Evolutionary conservation across 1,139 yeast genomes (phyloP), one percentile per base, ranked within the genome.

Genomic region (Insectozyma bohioensis): DNA sequence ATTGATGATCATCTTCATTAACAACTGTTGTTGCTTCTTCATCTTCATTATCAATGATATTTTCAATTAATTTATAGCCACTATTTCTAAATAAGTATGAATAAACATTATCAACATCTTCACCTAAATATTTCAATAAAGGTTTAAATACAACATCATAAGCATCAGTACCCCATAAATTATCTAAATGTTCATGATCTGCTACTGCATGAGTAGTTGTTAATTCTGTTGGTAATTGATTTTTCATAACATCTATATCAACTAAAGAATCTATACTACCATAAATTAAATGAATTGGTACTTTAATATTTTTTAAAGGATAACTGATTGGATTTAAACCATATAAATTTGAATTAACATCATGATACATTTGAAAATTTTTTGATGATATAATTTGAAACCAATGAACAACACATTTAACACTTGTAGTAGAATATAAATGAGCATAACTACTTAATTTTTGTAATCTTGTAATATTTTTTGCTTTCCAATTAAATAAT

Each of bases 381-480:
- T 78, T 78, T n/a, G 85, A 70, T 28, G 85, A 68, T 42, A 90
- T 84, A 36, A 90, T 87, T 59, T 90, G 97, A 55, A 90, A 90
- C 97, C 97, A 90, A 59, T 90, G 97, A 21, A 88, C 97, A 30
- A 87, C 92, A 15, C 86, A 78, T 57, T 90, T 90, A 28, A 88
- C 97, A 4, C 94, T 81, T 0, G 97, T 87, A 16, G 95, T 85
- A 1, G 95, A 85, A 60, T 88, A 90, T 34, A 90, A 63, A 56
- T 90, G 96, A 15, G 86, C 78, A 56, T 85, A 90, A 23, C 87
- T 75, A 19, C 85, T 75, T 34, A 80, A 59, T 51, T 88, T 88
- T 56, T 88, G 96, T 31, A 77, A 62, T 42, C 73, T 68, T 19
- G 78, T 61, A 43, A 90, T 90, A 56, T 90, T 85, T 5, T 47